These are phyloP conservation scores for Salix koriyanagi DNA, from an alignment of 345 rosid species.

Conservation along the genomic window DNA sequence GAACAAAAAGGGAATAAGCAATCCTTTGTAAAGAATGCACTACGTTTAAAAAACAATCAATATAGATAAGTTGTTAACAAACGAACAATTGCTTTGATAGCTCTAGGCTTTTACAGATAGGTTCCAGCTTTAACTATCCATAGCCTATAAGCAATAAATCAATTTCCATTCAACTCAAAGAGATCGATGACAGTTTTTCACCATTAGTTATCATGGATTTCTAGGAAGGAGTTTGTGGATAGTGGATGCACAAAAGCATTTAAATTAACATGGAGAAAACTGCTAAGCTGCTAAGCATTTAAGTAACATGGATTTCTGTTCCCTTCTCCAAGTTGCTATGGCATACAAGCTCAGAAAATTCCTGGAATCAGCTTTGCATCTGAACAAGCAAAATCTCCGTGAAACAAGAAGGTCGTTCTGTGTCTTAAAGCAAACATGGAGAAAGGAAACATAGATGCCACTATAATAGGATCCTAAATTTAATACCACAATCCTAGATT, in stretches of 20 bases:
- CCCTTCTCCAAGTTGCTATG: not conserved
- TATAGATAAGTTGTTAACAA: not conserved
- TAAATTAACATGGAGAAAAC: not conserved
- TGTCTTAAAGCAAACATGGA: not conserved
- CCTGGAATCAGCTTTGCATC: not conserved
- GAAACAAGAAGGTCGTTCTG: not conserved
- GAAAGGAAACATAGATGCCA: not conserved
- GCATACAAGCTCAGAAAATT: not conserved
- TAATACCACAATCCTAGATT: not conserved
- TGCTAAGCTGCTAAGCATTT: too few species aligned
- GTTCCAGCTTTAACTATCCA: not conserved
- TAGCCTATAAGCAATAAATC: not conserved
- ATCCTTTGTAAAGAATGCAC: not conserved
- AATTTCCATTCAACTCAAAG: not conserved
- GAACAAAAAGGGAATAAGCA: not conserved
- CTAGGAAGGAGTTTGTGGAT: not conserved
- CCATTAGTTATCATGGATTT: not conserved
- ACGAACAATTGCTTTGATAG: not conserved
- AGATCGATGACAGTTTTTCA: not conserved
- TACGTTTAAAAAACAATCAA: not conserved
- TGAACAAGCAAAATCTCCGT: not conserved
- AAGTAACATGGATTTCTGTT: too few species aligned
- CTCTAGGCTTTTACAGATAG: not conserved
- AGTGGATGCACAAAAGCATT: not conserved
- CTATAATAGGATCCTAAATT: not conserved